Evolutionary conservation across 2,329 filamentous ascomycete genomes (phyloP).

Genomic region (Aspergillus nomiae): DNA sequence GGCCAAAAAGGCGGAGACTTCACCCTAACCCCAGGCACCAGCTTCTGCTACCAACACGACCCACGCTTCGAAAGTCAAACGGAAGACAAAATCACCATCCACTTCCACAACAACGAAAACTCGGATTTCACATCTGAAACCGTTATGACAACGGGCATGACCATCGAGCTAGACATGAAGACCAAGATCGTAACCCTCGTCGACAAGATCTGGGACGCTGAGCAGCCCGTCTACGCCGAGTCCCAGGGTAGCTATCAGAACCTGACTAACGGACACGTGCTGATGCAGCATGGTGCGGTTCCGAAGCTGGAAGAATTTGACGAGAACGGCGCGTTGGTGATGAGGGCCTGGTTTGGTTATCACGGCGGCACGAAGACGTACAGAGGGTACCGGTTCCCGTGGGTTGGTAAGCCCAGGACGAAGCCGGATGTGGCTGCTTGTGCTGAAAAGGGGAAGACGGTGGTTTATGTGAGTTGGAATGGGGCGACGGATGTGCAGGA

Average conservation of each 20-base stretch:
- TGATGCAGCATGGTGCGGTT: conserved; percentile 35
- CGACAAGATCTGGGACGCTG: conserved; percentile 22
- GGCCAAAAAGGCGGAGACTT: conserved; percentile 30
- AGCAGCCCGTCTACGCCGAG: conserved; percentile 23
- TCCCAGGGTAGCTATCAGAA: conserved; percentile 30
- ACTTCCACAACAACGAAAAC: conserved; percentile 33
- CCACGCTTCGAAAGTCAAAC: conserved; percentile 33
- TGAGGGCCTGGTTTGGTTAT: conserved; percentile 33
- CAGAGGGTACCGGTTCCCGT: conserved; percentile 28
- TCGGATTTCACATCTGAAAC: conserved; percentile 14
- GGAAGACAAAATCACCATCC: conserved; percentile 27
- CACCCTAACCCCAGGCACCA: conserved; percentile 16
- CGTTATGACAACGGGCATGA: conserved; percentile 24
- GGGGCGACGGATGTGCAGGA: conserved; percentile 36
- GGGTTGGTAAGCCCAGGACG: conserved; percentile 21
- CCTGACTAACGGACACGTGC: conserved; percentile 25
- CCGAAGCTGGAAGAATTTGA: conserved; percentile 37
- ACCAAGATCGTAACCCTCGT: conserved; percentile 20
- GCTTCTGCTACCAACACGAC: conserved; percentile 35
- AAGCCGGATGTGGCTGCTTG: conserved; percentile 23
- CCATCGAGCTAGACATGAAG: conserved; percentile 23
- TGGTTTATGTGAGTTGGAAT: conserved; percentile 43
- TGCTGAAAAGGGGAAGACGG: conserved; percentile 11
- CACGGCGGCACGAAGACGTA: conserved; percentile 31
- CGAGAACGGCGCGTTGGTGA: conserved; percentile 28